Conservation (phyloP, 2,329 filamentous ascomycete genomes). For the Juglanconis oblonga region DNA sequence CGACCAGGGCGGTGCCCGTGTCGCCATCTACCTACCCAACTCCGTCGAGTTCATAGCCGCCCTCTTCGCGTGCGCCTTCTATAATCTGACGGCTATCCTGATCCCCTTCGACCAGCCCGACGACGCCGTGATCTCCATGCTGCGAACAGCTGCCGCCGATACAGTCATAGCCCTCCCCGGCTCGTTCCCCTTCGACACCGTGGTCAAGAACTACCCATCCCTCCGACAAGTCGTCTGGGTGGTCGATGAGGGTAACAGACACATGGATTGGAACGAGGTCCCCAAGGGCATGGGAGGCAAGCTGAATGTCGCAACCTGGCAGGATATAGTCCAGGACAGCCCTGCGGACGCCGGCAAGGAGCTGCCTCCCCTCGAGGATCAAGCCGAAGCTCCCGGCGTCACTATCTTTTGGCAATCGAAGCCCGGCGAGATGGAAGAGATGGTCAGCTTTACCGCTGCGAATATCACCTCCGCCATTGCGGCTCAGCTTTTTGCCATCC, state of each 20-base stretch:
- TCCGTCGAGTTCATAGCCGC: slow-evolving; percentile 81
- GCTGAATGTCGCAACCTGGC: slow-evolving; percentile 87
- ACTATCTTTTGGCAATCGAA: slow-evolving; percentile 66
- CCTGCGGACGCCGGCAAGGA: slow-evolving; percentile 56
- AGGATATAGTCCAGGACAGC: slow-evolving; percentile 76
- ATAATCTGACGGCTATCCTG: slow-evolving; percentile 79
- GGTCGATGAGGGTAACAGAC: slow-evolving; percentile 82
- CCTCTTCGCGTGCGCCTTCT: slow-evolving; percentile 87
- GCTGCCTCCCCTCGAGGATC: slow-evolving; percentile 61
- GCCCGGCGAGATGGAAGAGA: slow-evolving; percentile 55
- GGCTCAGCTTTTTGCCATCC: slow-evolving; percentile 72
- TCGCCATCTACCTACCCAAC: slow-evolving; percentile 90
- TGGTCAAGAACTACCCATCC: slow-evolving; percentile 65
- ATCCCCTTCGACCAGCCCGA: slow-evolving; percentile 78
- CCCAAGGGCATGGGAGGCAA: slow-evolving; percentile 72
- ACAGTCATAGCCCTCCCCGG: slow-evolving; percentile 82
- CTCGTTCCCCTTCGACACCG: slow-evolving; percentile 74
- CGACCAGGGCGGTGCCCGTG: slow-evolving; percentile 67
- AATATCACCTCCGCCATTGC: slow-evolving; percentile 89
- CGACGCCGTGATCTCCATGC: slow-evolving; percentile 66
- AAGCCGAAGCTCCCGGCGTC: slow-evolving; percentile 50
- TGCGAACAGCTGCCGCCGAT: slow-evolving; percentile 73
- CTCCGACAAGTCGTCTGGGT: slow-evolving; percentile 87
- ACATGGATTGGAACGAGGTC: slow-evolving; percentile 93
- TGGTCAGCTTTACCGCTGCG: slow-evolving; percentile 76